Evolutionary conservation across 192 early-diverging fungal species (phyloP).

Genomic region (Entomortierella parvispora): DNA sequence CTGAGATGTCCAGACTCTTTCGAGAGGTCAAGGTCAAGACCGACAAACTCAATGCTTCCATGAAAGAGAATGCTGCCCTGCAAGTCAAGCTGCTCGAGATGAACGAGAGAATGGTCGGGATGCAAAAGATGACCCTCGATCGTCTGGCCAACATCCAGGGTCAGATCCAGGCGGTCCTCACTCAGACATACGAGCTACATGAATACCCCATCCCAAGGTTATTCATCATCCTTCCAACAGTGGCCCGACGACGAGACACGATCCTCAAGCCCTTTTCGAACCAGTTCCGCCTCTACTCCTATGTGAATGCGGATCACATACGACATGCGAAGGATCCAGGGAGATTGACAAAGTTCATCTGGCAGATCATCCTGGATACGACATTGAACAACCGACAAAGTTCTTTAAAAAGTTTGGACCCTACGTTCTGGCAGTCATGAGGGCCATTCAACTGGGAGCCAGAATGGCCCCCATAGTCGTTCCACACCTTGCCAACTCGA

Average conservation of each 20-base stretch:
- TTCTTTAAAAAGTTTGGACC: constrained; percentile 23
- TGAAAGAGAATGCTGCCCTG: background rate
- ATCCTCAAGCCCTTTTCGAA: background rate
- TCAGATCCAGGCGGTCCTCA: background rate
- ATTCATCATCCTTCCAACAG: constrained; percentile 21
- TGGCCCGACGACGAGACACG: background rate
- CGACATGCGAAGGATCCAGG: background rate
- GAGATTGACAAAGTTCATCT: constrained; percentile 14
- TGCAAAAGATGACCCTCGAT: background rate
- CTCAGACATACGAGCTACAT: constrained; percentile 24
- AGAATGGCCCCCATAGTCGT: no score
- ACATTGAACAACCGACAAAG: constrained; percentile 4
- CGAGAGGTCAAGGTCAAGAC: no score
- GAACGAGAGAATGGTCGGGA: background rate
- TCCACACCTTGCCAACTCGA: no score
- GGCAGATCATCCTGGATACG: constrained; percentile 17
- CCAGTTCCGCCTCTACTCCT: constrained; percentile 9
- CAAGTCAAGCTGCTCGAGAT: background rate
- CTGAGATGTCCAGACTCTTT: no score
- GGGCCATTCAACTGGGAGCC: no score
- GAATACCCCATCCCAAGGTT: constrained; percentile 26
- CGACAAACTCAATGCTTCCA: background rate
- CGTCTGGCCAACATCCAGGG: constrained; percentile 7
- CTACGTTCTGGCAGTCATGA: constrained; percentile 2
- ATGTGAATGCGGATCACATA: constrained; percentile 20